phyloP scores from a whole-genome alignment of 805 yeast species.

The Lachancea sp. region DNA sequence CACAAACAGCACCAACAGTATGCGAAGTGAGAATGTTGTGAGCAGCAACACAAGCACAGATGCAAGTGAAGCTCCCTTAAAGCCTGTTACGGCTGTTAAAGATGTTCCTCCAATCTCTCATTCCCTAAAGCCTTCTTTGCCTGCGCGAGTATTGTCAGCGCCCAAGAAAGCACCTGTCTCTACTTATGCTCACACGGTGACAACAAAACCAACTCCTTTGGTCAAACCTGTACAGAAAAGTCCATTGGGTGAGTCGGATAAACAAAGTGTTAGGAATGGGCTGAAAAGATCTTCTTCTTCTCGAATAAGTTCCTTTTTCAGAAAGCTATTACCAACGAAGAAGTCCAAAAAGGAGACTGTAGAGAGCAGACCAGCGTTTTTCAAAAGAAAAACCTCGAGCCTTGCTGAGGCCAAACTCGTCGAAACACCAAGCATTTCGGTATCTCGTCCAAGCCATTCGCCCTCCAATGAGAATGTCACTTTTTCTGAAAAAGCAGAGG shows the following conservation, averaged over 20 bases:
- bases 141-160: neutral
- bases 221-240: neutral
- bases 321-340: conserved; percentile 11
- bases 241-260: neutral
- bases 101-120: neutral
- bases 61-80: conserved; percentile 4
- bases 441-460: conserved; percentile 1
- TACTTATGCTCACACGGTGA: neutral
- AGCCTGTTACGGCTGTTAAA: neutral
- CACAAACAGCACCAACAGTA: conserved; percentile 12
- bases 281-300: conserved; percentile 6
- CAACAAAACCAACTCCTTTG: neutral
- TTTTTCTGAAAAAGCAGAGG: neutral
- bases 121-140: neutral
- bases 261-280: neutral
- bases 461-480: neutral
- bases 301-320: conserved; percentile 12
- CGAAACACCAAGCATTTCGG: conserved; percentile 1
- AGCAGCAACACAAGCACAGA: conserved; percentile 8
- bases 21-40: conserved; percentile 9
- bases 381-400: too few species aligned
- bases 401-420: neutral
- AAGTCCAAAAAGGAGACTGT: conserved; percentile 1
- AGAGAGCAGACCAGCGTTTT: neutral
- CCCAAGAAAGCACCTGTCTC: neutral